Evolutionary conservation across 345 rosid genomes (phyloP).

Genomic region (Arabidopsis arenosa): DNA sequence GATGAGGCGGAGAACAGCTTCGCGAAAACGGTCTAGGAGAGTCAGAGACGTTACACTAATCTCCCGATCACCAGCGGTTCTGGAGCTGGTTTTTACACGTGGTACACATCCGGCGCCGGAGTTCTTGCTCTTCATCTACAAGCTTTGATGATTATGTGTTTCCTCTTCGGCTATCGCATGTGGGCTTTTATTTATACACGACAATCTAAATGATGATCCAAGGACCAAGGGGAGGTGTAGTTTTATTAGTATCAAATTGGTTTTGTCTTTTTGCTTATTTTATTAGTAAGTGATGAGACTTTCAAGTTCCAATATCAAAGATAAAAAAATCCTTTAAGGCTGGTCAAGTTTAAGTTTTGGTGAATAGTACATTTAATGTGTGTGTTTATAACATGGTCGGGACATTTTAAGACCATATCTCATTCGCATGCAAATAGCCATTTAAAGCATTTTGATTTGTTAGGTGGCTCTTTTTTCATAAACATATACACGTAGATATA

Average conservation of each 20-base stretch:
- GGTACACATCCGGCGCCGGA: constrained; percentile 57
- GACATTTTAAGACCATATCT: constrained; percentile 36
- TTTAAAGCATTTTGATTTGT: constrained; percentile 25
- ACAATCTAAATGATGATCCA: constrained; percentile 13
- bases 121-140: constrained; percentile 38
- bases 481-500: background rate
- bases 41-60: constrained; percentile 49
- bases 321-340: background rate
- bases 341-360: background rate
- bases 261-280: constrained; percentile 36
- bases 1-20: constrained; percentile 66
- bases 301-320: constrained; percentile 20
- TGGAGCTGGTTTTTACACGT: constrained; percentile 43
- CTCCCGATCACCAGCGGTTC: constrained; percentile 22
- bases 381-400: constrained; percentile 44
- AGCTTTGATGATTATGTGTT: background rate
- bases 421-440: constrained; percentile 20
- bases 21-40: constrained; percentile 62
- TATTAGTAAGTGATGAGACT: background rate
- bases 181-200: constrained; percentile 31
- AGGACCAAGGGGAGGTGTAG: constrained; percentile 16
- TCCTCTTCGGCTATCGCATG: constrained; percentile 38
- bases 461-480: constrained; percentile 30
- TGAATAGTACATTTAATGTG: constrained; percentile 39
- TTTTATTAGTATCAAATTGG: background rate